Conservation (phyloP, 306 rosid species). For the Prunus davidiana region DNA sequence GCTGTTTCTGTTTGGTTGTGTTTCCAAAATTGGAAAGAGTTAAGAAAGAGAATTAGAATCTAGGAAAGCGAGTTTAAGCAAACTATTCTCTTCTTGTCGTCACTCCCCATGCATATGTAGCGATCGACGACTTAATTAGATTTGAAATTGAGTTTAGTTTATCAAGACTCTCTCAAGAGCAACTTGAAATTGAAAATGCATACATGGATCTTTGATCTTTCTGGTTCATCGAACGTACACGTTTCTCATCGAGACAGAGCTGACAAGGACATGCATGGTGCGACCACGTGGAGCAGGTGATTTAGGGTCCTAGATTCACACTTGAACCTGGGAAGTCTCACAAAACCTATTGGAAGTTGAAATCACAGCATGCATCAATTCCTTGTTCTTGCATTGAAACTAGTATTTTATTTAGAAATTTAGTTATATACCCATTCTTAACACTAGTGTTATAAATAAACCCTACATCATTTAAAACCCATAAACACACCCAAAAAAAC, state of each 20-base stretch:
- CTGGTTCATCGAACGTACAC: constrained; percentile 7
- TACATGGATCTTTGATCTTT: neutral
- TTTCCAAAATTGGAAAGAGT: constrained; percentile 8
- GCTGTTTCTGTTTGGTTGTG: neutral
- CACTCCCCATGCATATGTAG: neutral
- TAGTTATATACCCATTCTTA: no score
- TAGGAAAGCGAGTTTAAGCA: constrained; percentile 10
- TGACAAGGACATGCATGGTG: constrained; percentile 27
- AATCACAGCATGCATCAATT: constrained; percentile 20
- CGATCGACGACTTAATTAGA: neutral
- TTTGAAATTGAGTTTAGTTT: neutral
- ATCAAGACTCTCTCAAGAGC: neutral
- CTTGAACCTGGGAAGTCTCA: constrained; percentile 19
- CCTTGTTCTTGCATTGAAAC: constrained; percentile 30
- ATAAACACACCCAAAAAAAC: no score
- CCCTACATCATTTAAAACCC: no score
- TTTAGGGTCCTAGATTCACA: constrained; percentile 32
- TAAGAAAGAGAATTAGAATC: neutral
- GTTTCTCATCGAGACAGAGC: constrained; percentile 20
- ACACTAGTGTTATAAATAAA: no score
- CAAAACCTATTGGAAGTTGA: constrained; percentile 33
- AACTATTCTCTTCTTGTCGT: neutral
- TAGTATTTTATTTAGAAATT: neutral
- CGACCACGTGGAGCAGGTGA: constrained; percentile 42
- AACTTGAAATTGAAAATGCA: constrained; percentile 1